Base-by-base conservation (phyloP, 1,284 basidiomycete genomes). In the Cutaneotrichosporon sp. region DNA sequence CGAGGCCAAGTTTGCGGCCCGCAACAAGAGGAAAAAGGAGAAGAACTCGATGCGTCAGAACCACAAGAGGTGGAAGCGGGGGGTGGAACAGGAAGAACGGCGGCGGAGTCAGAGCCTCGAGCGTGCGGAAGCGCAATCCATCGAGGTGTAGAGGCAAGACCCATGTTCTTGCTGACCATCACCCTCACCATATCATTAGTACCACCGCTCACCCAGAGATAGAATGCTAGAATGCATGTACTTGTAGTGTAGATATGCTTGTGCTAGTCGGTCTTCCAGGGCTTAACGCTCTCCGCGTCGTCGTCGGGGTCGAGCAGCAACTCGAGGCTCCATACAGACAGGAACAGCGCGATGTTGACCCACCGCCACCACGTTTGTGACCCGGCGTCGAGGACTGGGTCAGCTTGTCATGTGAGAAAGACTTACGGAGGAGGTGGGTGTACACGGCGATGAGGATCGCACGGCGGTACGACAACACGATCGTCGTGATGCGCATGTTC, bases 301-400 rank as follows among this genome's bases (percentile, higher is more conserved):
- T 81, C 80, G 26, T 81, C 79, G 16, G 75, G 75, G 60, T 81
- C 80, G n/a, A 81, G 70, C 18, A 78, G 64, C 2, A 81, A 66
- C 70, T 81, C 80, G 30, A 81, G 67, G 38, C 73, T 75, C 80
- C 80, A 81, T 4, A 80, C 76, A n/a, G 76, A 68, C 2, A 81
- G 72, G 69, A 80, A 79, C 10, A 81, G 66, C 14, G 76, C 74
- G 21, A 81, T 77, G 66, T 80, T 81, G 67, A 79, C 73, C 80
- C 80, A 81, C 62, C 80, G 66, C 79, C 79, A 81, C 80, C 80
- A 81, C 16, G 77, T 77, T 63, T 81, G 80, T 7, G 77, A 78
- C 18, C 80, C 80, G 6, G 76, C 77, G 65, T 81, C 80, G 51
- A 81, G 73, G 57, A 80, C 77, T 81, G 65, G n/a, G 47, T 36